These are phyloP conservation scores for Arthrobotrys megalospora DNA, from an alignment of 2,329 filamentous ascomycete genomes.

Conservation along the genomic window DNA sequence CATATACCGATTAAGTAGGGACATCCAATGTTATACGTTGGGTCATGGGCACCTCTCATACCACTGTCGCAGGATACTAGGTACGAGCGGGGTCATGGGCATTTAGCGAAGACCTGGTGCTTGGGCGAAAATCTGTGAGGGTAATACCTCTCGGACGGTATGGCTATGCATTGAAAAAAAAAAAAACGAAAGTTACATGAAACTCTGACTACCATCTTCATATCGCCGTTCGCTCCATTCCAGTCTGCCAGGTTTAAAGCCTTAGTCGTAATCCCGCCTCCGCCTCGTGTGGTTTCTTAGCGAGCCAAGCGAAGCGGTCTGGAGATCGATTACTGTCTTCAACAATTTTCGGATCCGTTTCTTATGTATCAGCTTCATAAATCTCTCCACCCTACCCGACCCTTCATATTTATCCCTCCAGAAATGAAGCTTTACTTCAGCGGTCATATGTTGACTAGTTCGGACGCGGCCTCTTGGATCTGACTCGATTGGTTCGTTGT, in stretches of 20 bases:
- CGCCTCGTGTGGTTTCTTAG: conserved; percentile 8
- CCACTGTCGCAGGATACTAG: too few relatives aligned
- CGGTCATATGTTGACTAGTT: conserved; percentile 52
- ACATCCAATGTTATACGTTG: too few relatives aligned
- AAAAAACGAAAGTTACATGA: not conserved
- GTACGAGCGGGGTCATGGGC: too few relatives aligned
- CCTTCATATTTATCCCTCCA: conserved; percentile 56
- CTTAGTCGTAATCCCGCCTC: conserved; percentile 3
- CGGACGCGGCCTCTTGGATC: conserved; percentile 24
- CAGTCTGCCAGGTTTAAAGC: not conserved
- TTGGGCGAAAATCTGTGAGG: too few relatives aligned
- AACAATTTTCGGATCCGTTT: conserved; percentile 37
- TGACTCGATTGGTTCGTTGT: conserved; percentile 26
- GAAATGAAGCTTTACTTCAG: conserved; percentile 51
- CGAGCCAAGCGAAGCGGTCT: conserved; percentile 36
- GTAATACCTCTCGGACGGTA: too few relatives aligned
- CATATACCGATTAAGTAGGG: too few relatives aligned
- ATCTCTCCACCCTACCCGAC: conserved; percentile 28
- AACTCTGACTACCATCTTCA: not conserved
- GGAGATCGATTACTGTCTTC: conserved; percentile 32
- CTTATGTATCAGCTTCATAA: conserved; percentile 27
- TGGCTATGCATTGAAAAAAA: too few relatives aligned
- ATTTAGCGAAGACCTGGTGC: too few relatives aligned
- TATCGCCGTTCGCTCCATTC: not conserved
- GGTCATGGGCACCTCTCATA: too few relatives aligned